These are phyloP conservation scores for Plasmopara viticola DNA, from an alignment of 352 stramenopile genomes.

Conservation along the genomic window DNA sequence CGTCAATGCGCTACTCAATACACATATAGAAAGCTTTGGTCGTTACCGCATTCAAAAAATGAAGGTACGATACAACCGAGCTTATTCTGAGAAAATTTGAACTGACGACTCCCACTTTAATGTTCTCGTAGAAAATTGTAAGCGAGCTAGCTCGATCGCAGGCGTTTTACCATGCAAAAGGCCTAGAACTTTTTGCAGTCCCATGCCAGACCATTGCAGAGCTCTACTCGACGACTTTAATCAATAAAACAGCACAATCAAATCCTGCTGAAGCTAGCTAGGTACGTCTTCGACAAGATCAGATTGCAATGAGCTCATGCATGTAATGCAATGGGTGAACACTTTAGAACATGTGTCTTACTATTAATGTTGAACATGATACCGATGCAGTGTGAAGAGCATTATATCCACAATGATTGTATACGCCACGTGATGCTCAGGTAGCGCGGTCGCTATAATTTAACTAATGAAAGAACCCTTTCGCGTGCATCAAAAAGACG, in stretches of 20 bases:
- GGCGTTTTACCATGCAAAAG: slow-evolving; percentile 72
- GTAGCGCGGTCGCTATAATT: too few species aligned
- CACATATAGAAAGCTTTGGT: slow-evolving; percentile 72
- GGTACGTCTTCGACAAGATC: too few species aligned
- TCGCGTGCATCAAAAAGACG: too few species aligned
- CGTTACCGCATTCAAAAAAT: slow-evolving; percentile 67
- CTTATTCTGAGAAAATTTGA: not conserved
- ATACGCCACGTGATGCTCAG: too few species aligned
- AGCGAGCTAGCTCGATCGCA: slow-evolving; percentile 66
- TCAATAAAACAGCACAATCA: not conserved
- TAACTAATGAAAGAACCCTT: too few species aligned
- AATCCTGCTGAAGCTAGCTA: not conserved
- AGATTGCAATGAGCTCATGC: too few species aligned
- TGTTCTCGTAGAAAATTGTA: slow-evolving; percentile 51
- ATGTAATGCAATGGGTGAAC: too few species aligned
- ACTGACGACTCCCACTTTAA: not conserved
- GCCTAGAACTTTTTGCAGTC: slow-evolving; percentile 55
- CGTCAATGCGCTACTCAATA: slow-evolving; percentile 63
- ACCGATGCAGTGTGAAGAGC: too few species aligned
- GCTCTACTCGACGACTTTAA: slow-evolving; percentile 14
- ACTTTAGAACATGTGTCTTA: too few species aligned
- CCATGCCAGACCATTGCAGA: slow-evolving; percentile 45
- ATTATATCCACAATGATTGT: too few species aligned
- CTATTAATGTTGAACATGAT: too few species aligned
- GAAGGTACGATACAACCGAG: slow-evolving; percentile 35